Evolutionary conservation across 768 basidiomycete genomes (phyloP).

Genomic region (Suillus spraguei): DNA sequence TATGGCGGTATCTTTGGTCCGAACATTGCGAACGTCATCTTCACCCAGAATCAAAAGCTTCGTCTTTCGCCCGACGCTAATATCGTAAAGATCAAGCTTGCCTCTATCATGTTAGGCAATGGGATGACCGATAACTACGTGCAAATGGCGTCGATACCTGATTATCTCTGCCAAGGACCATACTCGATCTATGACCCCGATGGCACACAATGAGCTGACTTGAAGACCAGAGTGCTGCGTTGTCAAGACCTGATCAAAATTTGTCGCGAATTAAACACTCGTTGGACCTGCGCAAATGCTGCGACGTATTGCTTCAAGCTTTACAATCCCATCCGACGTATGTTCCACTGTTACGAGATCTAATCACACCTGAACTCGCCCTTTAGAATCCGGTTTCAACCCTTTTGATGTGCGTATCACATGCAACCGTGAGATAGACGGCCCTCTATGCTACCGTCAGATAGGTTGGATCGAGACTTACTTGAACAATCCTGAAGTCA

Average conservation of each 20-base stretch:
- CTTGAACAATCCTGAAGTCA: constrained; percentile 78
- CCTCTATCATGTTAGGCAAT: too few species aligned
- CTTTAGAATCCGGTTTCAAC: constrained; percentile 71
- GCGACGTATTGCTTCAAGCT: constrained; percentile 78
- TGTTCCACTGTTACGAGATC: constrained; percentile 25
- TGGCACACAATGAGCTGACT: constrained; percentile 63
- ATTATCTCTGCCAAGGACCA: constrained; percentile 81
- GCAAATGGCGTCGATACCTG: constrained; percentile 81
- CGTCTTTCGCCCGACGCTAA: constrained; percentile 43
- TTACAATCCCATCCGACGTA: constrained; percentile 70
- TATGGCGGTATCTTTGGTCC: constrained; percentile 83
- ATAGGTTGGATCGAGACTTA: constrained; percentile 88
- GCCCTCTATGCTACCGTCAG: constrained; percentile 74
- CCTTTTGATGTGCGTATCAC: constrained; percentile 83
- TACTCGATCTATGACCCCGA: constrained; percentile 78
- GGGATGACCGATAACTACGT: too few species aligned
- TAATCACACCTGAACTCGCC: constrained; percentile 8
- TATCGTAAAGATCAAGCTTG: constrained; percentile 77
- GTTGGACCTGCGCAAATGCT: constrained; percentile 73
- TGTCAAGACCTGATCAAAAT: constrained; percentile 74
- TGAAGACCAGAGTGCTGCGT: constrained; percentile 65
- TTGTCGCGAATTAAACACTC: constrained; percentile 66
- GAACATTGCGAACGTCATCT: constrained; percentile 84
- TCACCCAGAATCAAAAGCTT: constrained; percentile 72
- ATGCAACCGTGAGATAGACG: constrained; percentile 75